These are phyloP conservation scores for Dryadomyces quercivorus DNA, from an alignment of 2,329 filamentous ascomycete species.

Conservation along the genomic window DNA sequence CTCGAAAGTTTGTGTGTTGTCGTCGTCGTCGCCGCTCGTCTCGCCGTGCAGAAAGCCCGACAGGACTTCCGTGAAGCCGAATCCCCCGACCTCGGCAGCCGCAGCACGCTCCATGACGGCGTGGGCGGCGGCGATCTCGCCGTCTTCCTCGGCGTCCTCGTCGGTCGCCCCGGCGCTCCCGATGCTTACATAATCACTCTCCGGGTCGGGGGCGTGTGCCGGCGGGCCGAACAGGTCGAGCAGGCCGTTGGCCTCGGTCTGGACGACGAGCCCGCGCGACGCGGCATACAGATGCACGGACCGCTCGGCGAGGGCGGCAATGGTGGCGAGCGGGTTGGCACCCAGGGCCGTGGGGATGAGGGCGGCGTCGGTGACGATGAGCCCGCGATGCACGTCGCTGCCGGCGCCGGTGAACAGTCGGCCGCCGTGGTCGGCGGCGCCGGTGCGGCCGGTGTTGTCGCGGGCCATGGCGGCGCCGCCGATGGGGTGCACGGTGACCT, in stretches of 20 bases:
- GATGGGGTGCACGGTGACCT: slow-evolving; percentile 55
- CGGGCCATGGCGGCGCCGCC: slow-evolving; percentile 50
- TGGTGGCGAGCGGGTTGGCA: slow-evolving; percentile 58
- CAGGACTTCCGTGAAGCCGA: slow-evolving; percentile 55
- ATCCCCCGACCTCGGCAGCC: slow-evolving; percentile 32
- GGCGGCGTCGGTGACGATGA: slow-evolving; percentile 50
- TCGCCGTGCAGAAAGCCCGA: slow-evolving; percentile 44
- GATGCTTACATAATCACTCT: too few species aligned
- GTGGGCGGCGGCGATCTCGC: slow-evolving; percentile 23
- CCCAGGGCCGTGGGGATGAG: slow-evolving; percentile 50
- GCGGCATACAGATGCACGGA: slow-evolving; percentile 39
- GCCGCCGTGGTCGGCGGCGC: slow-evolving; percentile 50
- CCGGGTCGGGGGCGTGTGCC: slow-evolving; percentile 15
- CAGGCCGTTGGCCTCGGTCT: slow-evolving; percentile 30
- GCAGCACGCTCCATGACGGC: slow-evolving; percentile 29
- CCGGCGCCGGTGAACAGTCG: slow-evolving; percentile 44
- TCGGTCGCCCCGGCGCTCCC: background rate
- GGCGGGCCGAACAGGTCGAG: slow-evolving; percentile 45
- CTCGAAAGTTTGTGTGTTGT: slow-evolving; percentile 39
- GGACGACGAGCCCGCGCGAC: slow-evolving; percentile 29
- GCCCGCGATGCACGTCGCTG: slow-evolving; percentile 37
- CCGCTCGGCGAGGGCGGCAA: slow-evolving; percentile 55
- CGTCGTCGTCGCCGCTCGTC: slow-evolving; percentile 22
- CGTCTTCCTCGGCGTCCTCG: background rate
- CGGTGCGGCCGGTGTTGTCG: slow-evolving; percentile 42